Evolutionary conservation across 495 filamentous ascomycete species (phyloP).

Genomic region (Annulohypoxylon nitens): DNA sequence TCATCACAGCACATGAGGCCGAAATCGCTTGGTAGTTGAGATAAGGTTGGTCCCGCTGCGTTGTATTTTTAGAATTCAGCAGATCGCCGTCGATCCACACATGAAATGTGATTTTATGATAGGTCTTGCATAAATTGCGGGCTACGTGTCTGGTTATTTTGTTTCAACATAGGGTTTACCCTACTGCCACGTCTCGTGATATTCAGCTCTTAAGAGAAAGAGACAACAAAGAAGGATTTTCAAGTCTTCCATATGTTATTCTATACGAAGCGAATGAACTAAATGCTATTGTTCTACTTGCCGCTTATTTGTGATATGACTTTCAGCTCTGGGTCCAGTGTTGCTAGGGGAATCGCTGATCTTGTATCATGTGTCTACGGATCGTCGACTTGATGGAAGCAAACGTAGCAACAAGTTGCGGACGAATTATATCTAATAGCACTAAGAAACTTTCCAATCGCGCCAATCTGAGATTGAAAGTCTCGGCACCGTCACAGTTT

Average conservation of each 20-base stretch:
- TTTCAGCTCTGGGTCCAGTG: not conserved
- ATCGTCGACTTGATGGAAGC: not conserved
- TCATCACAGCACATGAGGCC: not conserved
- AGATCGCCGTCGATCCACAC: conserved; percentile 19
- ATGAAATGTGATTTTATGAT: not conserved
- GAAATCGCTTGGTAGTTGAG: conserved; percentile 13
- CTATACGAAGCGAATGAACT: not conserved
- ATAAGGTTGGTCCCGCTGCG: conserved; percentile 26
- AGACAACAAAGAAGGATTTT: conserved; percentile 3
- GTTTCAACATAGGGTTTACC: conserved; percentile 9
- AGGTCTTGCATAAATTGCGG: conserved; percentile 15
- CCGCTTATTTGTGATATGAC: not conserved
- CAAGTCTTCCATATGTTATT: not conserved
- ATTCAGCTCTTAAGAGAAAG: conserved; percentile 3
- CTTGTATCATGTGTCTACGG: not conserved
- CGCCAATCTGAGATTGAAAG: not conserved
- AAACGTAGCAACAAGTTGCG: not conserved
- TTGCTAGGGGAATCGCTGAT: not conserved
- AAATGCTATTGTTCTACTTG: not conserved
- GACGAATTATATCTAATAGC: no score
- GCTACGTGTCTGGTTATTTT: conserved; percentile 25
- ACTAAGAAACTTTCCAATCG: not conserved
- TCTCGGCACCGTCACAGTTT: not conserved
- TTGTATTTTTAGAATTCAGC: conserved; percentile 11
- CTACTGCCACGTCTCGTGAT: conserved; percentile 28